A percentile compares a stretch with the other conserved stretches of the same genome.
These are phyloP conservation scores for sweet orange (Citrus sinensis) DNA, from an alignment of 345 rosid genomes.

Conservation along the genomic window DNA sequence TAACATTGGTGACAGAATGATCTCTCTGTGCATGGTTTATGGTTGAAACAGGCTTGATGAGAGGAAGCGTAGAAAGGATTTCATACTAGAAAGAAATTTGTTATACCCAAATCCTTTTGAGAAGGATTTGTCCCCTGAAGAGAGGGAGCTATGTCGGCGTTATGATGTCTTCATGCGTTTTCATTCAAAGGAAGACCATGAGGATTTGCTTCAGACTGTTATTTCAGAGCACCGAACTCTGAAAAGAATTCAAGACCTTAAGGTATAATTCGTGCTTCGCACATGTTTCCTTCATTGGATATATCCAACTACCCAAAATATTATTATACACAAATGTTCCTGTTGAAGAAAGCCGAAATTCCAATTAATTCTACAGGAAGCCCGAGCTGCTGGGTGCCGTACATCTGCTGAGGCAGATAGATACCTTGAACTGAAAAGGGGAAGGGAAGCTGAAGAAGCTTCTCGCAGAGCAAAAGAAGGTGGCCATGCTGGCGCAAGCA, in stretches of 20 bases:
- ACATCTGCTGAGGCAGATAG: slow-evolving; percentile 80
- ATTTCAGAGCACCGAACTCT: slow-evolving; percentile 67
- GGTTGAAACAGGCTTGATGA: slow-evolving; percentile 74
- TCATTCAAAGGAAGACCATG: slow-evolving; percentile 91
- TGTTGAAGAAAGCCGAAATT: not conserved
- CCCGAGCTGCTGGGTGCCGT: slow-evolving; percentile 86
- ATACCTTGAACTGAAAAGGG: slow-evolving; percentile 58
- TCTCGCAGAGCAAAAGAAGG: slow-evolving; percentile 66
- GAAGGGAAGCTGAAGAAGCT: slow-evolving; percentile 77
- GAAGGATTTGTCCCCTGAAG: slow-evolving; percentile 82
- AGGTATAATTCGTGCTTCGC: slow-evolving; percentile 37
- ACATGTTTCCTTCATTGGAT: not conserved
- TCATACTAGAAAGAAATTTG: slow-evolving; percentile 80
- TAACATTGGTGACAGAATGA: not conserved
- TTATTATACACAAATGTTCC: not conserved
- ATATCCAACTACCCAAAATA: not conserved
- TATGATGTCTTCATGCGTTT: slow-evolving; percentile 88
- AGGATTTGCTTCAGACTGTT: slow-evolving; percentile 69
- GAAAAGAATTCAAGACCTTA: slow-evolving; percentile 73
- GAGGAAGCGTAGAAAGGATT: slow-evolving; percentile 90
- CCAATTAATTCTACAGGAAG: slow-evolving; percentile 54
- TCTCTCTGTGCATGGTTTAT: not conserved
- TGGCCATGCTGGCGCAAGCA: slow-evolving; percentile 44
- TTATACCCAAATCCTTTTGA: slow-evolving; percentile 66
- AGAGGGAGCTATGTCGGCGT: slow-evolving; percentile 62